Evolutionary conservation across 805 yeast genomes (phyloP).

Genomic region (Candida dajiaensis): DNA sequence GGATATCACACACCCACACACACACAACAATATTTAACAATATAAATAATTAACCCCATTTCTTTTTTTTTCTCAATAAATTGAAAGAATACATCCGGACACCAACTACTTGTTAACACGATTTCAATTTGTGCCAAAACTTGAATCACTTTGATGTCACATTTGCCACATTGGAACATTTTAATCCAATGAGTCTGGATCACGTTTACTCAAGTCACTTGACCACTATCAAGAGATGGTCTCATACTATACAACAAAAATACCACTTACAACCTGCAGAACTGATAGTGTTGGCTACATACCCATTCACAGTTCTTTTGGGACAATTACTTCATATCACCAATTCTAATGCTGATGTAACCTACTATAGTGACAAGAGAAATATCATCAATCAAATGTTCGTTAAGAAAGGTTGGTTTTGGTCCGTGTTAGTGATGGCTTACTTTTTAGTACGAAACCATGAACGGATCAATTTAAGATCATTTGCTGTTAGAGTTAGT

Average conservation of each 20-base stretch:
- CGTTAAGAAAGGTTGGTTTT: conserved; percentile 89
- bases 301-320: conserved; percentile 38
- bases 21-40: no score
- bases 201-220: conserved; percentile 7
- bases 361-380: conserved; percentile 45
- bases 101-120: not conserved
- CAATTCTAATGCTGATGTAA: conserved; percentile 2
- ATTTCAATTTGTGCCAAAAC: not conserved
- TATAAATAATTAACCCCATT: no score
- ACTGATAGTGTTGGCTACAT: conserved; percentile 15
- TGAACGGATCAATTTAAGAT: conserved; percentile 3
- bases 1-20: no score
- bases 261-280: conserved; percentile 10
- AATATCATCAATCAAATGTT: conserved; percentile 67
- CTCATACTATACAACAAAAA: not conserved
- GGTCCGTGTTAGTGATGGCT: conserved; percentile 57
- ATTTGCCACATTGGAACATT: not conserved
- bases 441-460: conserved; percentile 17
- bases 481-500: conserved; percentile 7
- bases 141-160: no score
- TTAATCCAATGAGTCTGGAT: not conserved
- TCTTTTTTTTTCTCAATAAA: no score
- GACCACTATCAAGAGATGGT: not conserved
- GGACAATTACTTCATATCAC: conserved; percentile 45
- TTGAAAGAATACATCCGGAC: not conserved